These are phyloP conservation scores for Cytospora chrysosperma DNA, from an alignment of 2,329 filamentous ascomycete species.

Conservation along the genomic window DNA sequence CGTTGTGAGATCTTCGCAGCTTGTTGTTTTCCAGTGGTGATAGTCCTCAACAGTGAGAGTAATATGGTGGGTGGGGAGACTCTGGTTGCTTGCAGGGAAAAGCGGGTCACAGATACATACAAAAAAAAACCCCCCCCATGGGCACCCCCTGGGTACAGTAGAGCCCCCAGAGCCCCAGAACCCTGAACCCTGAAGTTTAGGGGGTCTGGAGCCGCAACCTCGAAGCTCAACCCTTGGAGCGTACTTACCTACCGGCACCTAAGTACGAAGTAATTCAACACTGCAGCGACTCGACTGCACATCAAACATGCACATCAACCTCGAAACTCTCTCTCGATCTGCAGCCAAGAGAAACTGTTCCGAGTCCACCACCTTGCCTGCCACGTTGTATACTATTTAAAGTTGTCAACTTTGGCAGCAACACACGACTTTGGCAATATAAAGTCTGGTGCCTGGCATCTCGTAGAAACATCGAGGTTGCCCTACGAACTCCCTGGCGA, in stretches of 20 bases:
- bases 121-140: background rate
- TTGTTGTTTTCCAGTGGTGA: conserved; percentile 4
- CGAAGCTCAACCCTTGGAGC: no score
- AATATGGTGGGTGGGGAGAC: background rate
- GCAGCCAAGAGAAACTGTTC: background rate
- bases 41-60: background rate
- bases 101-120: background rate
- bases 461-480: background rate
- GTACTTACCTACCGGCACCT: no score
- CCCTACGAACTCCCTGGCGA: background rate
- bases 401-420: background rate
- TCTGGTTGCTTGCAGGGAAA: background rate
- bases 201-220: no score
- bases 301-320: no score
- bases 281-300: background rate
- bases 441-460: background rate
- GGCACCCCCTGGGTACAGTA: background rate
- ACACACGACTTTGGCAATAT: background rate
- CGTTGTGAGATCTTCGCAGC: background rate
- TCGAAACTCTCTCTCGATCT: background rate
- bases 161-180: background rate
- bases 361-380: conserved; percentile 11
- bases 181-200: background rate
- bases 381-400: background rate
- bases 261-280: background rate